Evolutionary conservation across 2,329 filamentous ascomycete genomes (phyloP).

Genomic region (Curvularia spicifera): DNA sequence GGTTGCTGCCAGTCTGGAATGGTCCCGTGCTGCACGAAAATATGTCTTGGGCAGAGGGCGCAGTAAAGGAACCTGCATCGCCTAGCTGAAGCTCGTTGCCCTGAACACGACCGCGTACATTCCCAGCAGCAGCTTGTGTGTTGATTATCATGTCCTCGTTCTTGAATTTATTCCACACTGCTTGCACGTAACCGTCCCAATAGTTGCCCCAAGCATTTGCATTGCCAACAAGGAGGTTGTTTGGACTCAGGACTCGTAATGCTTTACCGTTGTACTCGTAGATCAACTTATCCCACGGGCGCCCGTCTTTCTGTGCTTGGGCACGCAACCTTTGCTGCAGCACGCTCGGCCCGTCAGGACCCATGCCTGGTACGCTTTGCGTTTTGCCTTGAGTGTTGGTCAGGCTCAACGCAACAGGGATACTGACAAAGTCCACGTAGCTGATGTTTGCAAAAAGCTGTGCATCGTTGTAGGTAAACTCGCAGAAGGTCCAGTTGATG

Average conservation of each 20-base stretch:
- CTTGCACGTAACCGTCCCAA: constrained; percentile 59
- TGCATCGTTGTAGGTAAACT: constrained; percentile 57
- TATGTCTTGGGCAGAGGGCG: constrained; percentile 67
- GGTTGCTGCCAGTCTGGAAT: constrained; percentile 57
- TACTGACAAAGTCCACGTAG: constrained; percentile 75
- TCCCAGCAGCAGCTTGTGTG: constrained; percentile 67
- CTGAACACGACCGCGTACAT: constrained; percentile 58
- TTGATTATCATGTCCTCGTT: constrained; percentile 62
- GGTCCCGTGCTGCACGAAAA: constrained; percentile 70
- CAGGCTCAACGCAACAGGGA: constrained; percentile 54
- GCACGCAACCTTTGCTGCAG: constrained; percentile 62
- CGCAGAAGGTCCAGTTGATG: constrained; percentile 55
- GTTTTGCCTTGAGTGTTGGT: constrained; percentile 49
- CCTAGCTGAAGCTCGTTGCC: constrained; percentile 52
- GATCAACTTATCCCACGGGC: constrained; percentile 66
- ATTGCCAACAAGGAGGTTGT: constrained; percentile 56
- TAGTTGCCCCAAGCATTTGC: constrained; percentile 58
- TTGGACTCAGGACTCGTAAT: constrained; percentile 54
- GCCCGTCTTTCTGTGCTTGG: constrained; percentile 63
- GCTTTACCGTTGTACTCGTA: constrained; percentile 48
- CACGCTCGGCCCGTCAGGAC: constrained; percentile 61
- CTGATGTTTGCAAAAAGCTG: constrained; percentile 64
- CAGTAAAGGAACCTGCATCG: constrained; percentile 57
- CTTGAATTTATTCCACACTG: constrained; percentile 59
- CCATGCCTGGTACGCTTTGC: constrained; percentile 63